Evolutionary conservation across 1,139 yeast species (phyloP), one percentile per base, ranked within the genome.

Genomic region (Debaryomyces fabryi): DNA sequence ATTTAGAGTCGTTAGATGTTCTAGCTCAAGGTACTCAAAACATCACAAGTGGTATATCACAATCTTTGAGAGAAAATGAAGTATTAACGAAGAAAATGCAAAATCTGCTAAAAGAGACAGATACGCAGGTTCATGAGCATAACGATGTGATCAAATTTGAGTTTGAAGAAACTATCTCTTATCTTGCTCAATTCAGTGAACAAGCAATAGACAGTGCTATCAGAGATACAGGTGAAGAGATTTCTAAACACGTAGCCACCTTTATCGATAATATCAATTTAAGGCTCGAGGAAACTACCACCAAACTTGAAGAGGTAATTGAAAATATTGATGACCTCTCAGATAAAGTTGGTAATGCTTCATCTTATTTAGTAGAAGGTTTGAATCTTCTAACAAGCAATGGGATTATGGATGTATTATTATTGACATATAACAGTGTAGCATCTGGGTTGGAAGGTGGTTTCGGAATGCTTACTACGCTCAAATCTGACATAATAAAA

Each of bases 221-320:
- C 2, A 38, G 25, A 21, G 27, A 24, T 13, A 44, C 49, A 4
- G 44, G 32, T 12, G 35, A 25, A 15, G 38, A 39, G 21, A 42
- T 58, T 16, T 56, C 49, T 34, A 3, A 15, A 8, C 39, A 50
- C 9, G 44, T 55, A 23, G 43, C 52, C 36, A 39, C 25, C 2
- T 40, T 54, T 1, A 34, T 58, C 13, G 40, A 41, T 10, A 45
- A 41, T 10, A 41, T 61, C 2, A 51, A 53, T 13, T 9, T 13
- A 6, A 50, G 53, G 39, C 39, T 62, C 4, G 52, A 42, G 8
- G 39, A 52, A 25, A 50, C 62, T 1, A 49, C 52, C 2, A 4
- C 21, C 4, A 44, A 46, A 6, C 41, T 62, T 3, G 53, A 51
- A 12, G 39, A 44, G 3, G 46, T 58, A 9, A 52, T 49, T 24